Evolutionary conservation across 371 early-diverging fungal species (phyloP).

Genomic region (Ordospora colligata): DNA sequence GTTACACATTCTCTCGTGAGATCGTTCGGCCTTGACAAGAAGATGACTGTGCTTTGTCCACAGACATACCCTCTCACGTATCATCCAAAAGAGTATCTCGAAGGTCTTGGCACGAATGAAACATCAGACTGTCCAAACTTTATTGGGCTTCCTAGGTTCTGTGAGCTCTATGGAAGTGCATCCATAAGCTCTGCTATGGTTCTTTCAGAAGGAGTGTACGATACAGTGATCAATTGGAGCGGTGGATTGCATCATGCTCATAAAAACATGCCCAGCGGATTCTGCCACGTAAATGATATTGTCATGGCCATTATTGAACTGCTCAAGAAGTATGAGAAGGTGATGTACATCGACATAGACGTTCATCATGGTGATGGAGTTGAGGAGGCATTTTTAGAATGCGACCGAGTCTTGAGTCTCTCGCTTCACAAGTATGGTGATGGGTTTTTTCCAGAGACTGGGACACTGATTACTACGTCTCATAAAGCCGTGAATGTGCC

Average conservation of each 20-base stretch:
- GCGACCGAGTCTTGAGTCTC: constrained; percentile 79
- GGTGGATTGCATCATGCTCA: constrained; percentile 92
- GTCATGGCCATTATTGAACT: constrained; percentile 77
- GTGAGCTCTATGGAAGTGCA: constrained; percentile 78
- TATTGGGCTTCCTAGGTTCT: constrained; percentile 86
- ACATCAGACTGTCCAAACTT: constrained; percentile 89
- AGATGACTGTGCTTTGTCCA: constrained; percentile 74
- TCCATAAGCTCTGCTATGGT: constrained; percentile 76
- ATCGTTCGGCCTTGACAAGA: constrained; percentile 81
- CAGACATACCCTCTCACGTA: constrained; percentile 22
- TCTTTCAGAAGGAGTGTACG: constrained; percentile 67
- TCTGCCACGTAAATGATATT: constrained; percentile 88
- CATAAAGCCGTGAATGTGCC: constrained; percentile 75
- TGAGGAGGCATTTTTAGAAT: constrained; percentile 75
- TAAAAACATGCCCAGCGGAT: constrained; percentile 77
- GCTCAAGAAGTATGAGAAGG: constrained; percentile 66
- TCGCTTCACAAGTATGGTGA: constrained; percentile 84
- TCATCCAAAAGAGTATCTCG: constrained; percentile 43
- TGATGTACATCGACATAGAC: constrained; percentile 83
- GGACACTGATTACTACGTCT: constrained; percentile 70
- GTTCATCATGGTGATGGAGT: constrained; percentile 92
- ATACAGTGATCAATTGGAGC: constrained; percentile 81
- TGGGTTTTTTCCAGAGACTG: constrained; percentile 82
- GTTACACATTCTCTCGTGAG: constrained; percentile 90
- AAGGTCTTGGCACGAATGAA: constrained; percentile 27